A percentile compares a stretch with the other conserved stretches of the same genome.
Conservation (phyloP, 116 monocot species). For the Papilionanthe hybrid region DNA sequence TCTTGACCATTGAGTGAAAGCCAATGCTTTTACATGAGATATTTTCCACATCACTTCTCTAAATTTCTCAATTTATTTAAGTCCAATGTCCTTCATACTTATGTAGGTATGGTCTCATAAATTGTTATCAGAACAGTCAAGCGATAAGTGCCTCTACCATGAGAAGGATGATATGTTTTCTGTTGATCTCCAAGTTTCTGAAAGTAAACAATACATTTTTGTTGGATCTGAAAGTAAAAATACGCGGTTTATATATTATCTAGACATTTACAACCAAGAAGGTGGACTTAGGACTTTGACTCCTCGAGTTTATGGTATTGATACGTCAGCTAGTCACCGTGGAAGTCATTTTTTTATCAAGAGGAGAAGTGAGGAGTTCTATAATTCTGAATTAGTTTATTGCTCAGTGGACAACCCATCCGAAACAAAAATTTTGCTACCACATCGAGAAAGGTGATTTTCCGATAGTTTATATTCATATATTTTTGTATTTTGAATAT, state of each 20-base stretch:
- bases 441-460: slow-evolving; percentile 83
- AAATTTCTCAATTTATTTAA: background rate
- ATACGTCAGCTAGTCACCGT: slow-evolving; percentile 75
- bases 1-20: background rate
- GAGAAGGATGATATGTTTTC: slow-evolving; percentile 95
- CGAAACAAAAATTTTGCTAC: slow-evolving; percentile 55
- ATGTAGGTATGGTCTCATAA: slow-evolving; percentile 83
- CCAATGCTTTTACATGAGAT: background rate
- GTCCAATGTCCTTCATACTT: background rate
- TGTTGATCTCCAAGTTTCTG: slow-evolving; percentile 62
- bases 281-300: slow-evolving; percentile 55
- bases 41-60: background rate
- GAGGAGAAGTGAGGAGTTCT: slow-evolving; percentile 75
- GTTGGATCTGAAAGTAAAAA: slow-evolving; percentile 85
- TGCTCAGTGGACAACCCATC: slow-evolving; percentile 63
- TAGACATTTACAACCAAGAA: slow-evolving; percentile 51
- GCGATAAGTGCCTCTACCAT: slow-evolving; percentile 78
- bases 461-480: background rate
- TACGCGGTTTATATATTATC: slow-evolving; percentile 62
- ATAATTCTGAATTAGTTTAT: slow-evolving; percentile 86
- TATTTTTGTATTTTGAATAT: background rate
- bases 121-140: slow-evolving; percentile 72
- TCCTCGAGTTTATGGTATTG: slow-evolving; percentile 68
- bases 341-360: slow-evolving; percentile 86
- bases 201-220: slow-evolving; percentile 88